Evolutionary conservation across 169 alveolate species (phyloP), one percentile per base, ranked within the genome.

Genomic region (Eimeria falciformis): DNA sequence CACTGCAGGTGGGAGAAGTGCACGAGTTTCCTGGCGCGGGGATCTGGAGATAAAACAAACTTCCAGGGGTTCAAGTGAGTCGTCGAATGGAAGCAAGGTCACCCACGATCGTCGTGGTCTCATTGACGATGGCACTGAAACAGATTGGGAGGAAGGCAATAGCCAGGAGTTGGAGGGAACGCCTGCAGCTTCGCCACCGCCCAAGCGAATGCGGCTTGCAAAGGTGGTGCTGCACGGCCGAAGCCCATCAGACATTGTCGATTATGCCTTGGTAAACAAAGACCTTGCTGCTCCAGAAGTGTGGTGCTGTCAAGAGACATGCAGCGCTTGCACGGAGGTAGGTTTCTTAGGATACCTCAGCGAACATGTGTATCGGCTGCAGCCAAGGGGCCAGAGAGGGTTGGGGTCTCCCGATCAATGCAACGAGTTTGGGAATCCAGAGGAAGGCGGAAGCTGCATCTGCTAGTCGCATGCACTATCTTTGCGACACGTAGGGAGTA

Each of bases 141-240:
- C 83, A 5, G 62, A 21, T 5, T 73, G 83, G 83, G 62, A 56
- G 2, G 83, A 43, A 43, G 83, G 40, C 40, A 73, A 56, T 29
- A 12, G 11, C 25, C 83, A 43, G 83, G 62, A 17, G n/a, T n/a
- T 53, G n/a, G 25, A 2, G 65, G 65, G 21, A 6, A 17, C 17
- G n/a, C 9, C 18, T 46, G 18, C 65, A 1, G 4, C 69, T 77
- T 77, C 86, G 23, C 86, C 86, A 14, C 86, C 86, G 47, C 86
- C 86, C 12, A 77, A 77, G 33, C 62, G 86, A 14, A 77, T 46
- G 33, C 86, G 86, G 27, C 47, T 27, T 7, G 45, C 86, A 25
- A 62, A 77, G 6, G 68, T 40, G 33, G 50, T 77, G 47, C 23
- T 77, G 66, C 69, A 46, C 6, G 69, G 45, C 86, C 12, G 69